phyloP scores from a whole-genome alignment of 805 yeast species.

The Yamadazyma ubonensis region DNA sequence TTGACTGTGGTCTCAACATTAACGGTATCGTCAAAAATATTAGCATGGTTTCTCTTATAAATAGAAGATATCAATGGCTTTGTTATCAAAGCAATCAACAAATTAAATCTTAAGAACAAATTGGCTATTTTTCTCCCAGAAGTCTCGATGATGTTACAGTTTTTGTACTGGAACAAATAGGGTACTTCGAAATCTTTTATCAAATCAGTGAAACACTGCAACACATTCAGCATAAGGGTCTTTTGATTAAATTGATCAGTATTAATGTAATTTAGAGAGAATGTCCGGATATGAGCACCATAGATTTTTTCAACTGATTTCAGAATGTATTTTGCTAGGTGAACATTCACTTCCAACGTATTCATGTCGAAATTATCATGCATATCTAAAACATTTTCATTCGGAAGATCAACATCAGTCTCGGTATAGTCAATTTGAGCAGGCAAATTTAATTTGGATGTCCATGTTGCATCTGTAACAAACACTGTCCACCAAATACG shows the following conservation, averaged over 20 bases:
- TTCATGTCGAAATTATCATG: constrained; percentile 30
- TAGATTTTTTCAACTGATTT: constrained; percentile 34
- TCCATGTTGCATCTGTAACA: constrained; percentile 40
- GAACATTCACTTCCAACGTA: constrained; percentile 37
- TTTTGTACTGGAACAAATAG: constrained; percentile 23
- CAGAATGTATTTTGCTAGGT: constrained; percentile 38
- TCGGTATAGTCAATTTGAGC: constrained; percentile 43
- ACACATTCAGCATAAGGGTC: constrained; percentile 30
- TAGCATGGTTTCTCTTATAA: constrained; percentile 23
- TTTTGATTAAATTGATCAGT: constrained; percentile 40
- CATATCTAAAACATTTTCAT: constrained; percentile 29
- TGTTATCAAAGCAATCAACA: constrained; percentile 29
- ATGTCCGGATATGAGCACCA: constrained; percentile 41
- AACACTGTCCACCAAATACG: constrained; percentile 45
- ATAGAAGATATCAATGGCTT: constrained; percentile 36
- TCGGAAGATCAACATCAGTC: constrained; percentile 43
- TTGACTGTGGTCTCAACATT: constrained; percentile 28
- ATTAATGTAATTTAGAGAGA: constrained; percentile 40
- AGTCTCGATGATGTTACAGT: constrained; percentile 19
- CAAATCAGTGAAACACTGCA: constrained; percentile 28
- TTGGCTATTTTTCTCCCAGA: constrained; percentile 31
- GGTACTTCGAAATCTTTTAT: constrained; percentile 33
- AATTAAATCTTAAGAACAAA: constrained; percentile 35
- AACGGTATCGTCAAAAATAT: constrained; percentile 22
- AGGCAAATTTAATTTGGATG: constrained; percentile 38